A percentile compares a stretch with the other conserved stretches of the same genome.
Conservation (phyloP, 2,329 filamentous ascomycete species). For the Aspergillus novofumigatus region DNA sequence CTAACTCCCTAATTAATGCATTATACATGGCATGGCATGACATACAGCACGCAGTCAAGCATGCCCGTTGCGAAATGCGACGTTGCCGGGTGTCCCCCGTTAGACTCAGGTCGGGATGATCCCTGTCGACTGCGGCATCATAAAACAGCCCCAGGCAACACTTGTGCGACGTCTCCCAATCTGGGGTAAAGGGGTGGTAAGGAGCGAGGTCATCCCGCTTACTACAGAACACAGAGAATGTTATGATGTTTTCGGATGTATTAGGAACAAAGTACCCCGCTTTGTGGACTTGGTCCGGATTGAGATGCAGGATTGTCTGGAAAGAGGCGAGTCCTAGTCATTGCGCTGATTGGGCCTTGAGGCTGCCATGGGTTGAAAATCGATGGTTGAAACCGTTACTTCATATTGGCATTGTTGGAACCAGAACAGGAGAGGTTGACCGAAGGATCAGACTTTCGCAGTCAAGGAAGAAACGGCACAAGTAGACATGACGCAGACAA, state of each 20-base stretch:
- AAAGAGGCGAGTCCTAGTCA: neutral
- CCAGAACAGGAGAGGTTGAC: no score
- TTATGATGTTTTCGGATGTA: constrained; percentile 8
- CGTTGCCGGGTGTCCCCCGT: constrained; percentile 3
- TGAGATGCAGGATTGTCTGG: neutral
- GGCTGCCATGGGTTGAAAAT: no score
- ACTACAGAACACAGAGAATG: neutral
- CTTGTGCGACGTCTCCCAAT: constrained; percentile 15
- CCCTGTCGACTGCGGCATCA: constrained; percentile 14
- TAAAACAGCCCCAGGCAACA: constrained; percentile 14
- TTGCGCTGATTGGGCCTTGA: neutral
- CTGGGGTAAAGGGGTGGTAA: constrained; percentile 12
- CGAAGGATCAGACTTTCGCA: neutral
- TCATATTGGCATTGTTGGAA: no score
- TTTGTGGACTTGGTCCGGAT: neutral
- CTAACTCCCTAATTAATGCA: constrained; percentile 4
- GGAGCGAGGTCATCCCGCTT: neutral
- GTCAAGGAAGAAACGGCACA: neutral
- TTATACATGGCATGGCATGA: constrained; percentile 1
- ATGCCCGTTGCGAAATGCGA: constrained; percentile 5
- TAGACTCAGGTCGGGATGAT: constrained; percentile 4
- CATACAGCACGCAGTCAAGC: neutral
- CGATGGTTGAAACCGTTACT: no score
- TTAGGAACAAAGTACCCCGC: neutral
- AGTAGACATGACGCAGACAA: neutral